phyloP scores from a whole-genome alignment of 805 yeast genomes.

The Myxozyma lipomycoides region DNA sequence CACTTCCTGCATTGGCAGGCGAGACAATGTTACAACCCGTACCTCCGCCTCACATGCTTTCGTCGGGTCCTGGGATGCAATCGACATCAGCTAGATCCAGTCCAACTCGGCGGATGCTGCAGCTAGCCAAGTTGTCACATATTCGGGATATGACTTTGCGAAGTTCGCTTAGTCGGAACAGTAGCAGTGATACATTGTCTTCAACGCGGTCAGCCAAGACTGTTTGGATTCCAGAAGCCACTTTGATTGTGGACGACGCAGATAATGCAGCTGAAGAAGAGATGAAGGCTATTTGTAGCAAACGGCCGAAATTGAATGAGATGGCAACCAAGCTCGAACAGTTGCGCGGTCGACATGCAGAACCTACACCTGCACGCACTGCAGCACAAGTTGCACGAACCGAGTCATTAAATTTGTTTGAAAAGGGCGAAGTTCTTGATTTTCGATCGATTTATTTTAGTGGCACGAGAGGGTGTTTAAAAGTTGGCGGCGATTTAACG shows the following conservation, averaged over 20 bases:
- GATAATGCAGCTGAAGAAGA: constrained; percentile 22
- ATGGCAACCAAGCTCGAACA: constrained; percentile 16
- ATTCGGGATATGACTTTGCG: neutral
- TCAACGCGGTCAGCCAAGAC: neutral
- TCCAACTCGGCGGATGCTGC: neutral
- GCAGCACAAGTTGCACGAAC: constrained; percentile 11
- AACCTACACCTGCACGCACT: constrained; percentile 4
- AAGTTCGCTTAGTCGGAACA: neutral
- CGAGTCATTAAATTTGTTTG: constrained; percentile 47
- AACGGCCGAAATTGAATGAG: constrained; percentile 5
- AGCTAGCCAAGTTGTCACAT: neutral
- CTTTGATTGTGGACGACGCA: constrained; percentile 9
- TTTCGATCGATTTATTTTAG: constrained; percentile 49
- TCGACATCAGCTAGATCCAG: neutral
- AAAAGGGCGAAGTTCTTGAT: constrained; percentile 57
- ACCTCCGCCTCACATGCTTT: constrained; percentile 13
- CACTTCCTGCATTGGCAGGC: neutral
- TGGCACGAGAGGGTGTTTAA: constrained; percentile 39
- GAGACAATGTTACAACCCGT: neutral
- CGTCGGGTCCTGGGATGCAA: neutral
- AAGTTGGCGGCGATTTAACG: constrained; percentile 28
- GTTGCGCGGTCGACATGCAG: neutral
- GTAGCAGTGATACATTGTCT: neutral
- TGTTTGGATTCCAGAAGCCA: constrained; percentile 16
- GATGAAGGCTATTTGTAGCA: constrained; percentile 12